phyloP scores from a whole-genome alignment of 495 filamentous ascomycete genomes.

The Corynascus novoguineensis region DNA sequence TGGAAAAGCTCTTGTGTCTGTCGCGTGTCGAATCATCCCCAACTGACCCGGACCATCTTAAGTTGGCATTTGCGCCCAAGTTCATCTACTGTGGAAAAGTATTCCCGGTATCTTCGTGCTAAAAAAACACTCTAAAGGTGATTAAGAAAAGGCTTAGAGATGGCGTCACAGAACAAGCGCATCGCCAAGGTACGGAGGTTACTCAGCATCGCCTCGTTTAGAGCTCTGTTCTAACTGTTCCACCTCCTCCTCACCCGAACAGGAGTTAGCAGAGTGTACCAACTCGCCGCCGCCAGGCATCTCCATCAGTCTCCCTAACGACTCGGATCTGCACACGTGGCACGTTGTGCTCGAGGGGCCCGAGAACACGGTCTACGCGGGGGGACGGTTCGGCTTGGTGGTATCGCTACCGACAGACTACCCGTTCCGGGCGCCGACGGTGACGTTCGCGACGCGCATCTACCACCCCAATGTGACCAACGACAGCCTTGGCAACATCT shows the following conservation, averaged over 20 bases:
- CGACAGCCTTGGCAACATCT: slow-evolving; percentile 85
- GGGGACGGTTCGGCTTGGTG: slow-evolving; percentile 72
- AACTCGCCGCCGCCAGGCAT: slow-evolving; percentile 60
- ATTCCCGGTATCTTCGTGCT: no score
- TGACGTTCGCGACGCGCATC: slow-evolving; percentile 89
- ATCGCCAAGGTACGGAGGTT: slow-evolving; percentile 50
- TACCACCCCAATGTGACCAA: slow-evolving; percentile 98
- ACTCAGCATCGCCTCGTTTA: neutral
- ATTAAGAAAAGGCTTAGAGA: neutral
- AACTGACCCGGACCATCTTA: no score
- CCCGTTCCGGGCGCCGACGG: slow-evolving; percentile 86
- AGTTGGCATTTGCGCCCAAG: no score
- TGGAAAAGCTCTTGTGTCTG: no score
- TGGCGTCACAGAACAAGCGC: slow-evolving; percentile 48
- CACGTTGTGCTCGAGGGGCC: slow-evolving; percentile 73
- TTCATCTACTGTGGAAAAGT: no score
- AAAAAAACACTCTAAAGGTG: no score
- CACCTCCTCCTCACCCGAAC: neutral
- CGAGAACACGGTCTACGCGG: slow-evolving; percentile 64
- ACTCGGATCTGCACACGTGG: slow-evolving; percentile 80
- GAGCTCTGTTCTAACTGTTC: neutral
- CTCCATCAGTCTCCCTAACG: slow-evolving; percentile 56
- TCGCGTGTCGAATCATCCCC: no score
- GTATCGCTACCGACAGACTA: slow-evolving; percentile 78
- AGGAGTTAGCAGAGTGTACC: slow-evolving; percentile 71